phyloP scores from a whole-genome alignment of 768 basidiomycete species.

The Lyophyllum atratum region DNA sequence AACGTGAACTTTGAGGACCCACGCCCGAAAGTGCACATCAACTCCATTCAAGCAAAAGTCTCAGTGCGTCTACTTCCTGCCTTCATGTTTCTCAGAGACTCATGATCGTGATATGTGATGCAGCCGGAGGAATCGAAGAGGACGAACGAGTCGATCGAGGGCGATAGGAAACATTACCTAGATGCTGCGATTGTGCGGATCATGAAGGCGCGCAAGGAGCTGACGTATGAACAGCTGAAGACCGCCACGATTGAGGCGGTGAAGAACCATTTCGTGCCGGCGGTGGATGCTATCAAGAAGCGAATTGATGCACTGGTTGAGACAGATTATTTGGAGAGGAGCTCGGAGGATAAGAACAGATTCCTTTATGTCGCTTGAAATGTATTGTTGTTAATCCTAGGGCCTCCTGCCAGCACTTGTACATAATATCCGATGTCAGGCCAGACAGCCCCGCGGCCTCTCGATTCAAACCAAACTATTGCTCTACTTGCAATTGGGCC shows the following conservation, averaged over 20 bases:
- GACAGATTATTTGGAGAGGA: slow-evolving; percentile 81
- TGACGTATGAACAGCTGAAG: slow-evolving; percentile 78
- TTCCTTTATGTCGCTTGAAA: slow-evolving; percentile 78
- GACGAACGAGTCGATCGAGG: slow-evolving; percentile 83
- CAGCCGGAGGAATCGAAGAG: slow-evolving; percentile 85
- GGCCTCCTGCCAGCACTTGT: too few relatives aligned
- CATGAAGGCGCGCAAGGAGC: slow-evolving; percentile 91
- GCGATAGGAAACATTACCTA: slow-evolving; percentile 81
- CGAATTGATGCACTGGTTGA: slow-evolving; percentile 83
- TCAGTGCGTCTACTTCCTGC: slow-evolving; percentile 53
- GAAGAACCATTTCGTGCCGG: slow-evolving; percentile 84
- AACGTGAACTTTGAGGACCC: slow-evolving; percentile 84
- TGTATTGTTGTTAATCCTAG: too few relatives aligned
- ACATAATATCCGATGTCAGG: too few relatives aligned
- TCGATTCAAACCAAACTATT: too few relatives aligned
- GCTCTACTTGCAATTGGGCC: too few relatives aligned
- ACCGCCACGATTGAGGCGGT: slow-evolving; percentile 85
- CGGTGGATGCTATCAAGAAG: slow-evolving; percentile 83
- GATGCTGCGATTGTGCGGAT: slow-evolving; percentile 96
- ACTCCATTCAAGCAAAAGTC: slow-evolving; percentile 93
- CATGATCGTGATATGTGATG: background rate
- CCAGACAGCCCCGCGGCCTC: too few relatives aligned
- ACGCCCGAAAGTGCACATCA: slow-evolving; percentile 83
- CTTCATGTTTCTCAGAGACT: background rate
- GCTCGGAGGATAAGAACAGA: slow-evolving; percentile 66